A percentile compares a stretch with the other conserved stretches of the same genome.
Conservation (phyloP, 352 stramenopile species). For the Elongisporangium anandrum region DNA sequence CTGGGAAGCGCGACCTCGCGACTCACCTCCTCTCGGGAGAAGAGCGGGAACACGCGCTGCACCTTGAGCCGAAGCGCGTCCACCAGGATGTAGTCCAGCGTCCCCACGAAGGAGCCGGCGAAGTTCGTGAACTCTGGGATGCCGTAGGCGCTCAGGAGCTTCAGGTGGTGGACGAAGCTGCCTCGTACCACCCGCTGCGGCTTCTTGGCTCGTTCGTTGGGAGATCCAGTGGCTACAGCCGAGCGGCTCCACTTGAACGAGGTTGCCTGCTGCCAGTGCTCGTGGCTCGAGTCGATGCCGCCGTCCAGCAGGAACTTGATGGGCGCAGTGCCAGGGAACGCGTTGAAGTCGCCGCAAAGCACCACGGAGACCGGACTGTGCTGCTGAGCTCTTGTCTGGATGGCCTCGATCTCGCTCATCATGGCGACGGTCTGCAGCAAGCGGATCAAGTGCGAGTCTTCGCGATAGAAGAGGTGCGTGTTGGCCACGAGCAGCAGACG, state of each 20-base stretch:
- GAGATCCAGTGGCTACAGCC: neutral
- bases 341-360: slow-evolving; percentile 69
- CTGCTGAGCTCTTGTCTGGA: neutral
- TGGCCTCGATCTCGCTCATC: slow-evolving; percentile 23
- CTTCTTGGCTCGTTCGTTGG: slow-evolving; percentile 7
- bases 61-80: slow-evolving; percentile 30
- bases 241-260: slow-evolving; percentile 37
- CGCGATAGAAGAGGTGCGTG: slow-evolving; percentile 73
- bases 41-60: slow-evolving; percentile 50
- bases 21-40: slow-evolving; percentile 53
- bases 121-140: slow-evolving; percentile 75
- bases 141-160: slow-evolving; percentile 49
- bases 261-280: slow-evolving; percentile 44
- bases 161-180: slow-evolving; percentile 37
- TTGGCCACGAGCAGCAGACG: slow-evolving; percentile 50
- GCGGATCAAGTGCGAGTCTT: slow-evolving; percentile 65
- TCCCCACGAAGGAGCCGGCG: slow-evolving; percentile 53
- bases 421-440: slow-evolving; percentile 48
- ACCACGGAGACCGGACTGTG: slow-evolving; percentile 22
- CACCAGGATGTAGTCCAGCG: slow-evolving; percentile 72
- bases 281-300: slow-evolving; percentile 36
- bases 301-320: slow-evolving; percentile 49
- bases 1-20: slow-evolving; percentile 62
- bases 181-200: slow-evolving; percentile 9
- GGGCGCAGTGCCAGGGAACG: slow-evolving; percentile 37